Conservation (phyloP, 768 basidiomycete species). For the Chalciporus chontae region DNA sequence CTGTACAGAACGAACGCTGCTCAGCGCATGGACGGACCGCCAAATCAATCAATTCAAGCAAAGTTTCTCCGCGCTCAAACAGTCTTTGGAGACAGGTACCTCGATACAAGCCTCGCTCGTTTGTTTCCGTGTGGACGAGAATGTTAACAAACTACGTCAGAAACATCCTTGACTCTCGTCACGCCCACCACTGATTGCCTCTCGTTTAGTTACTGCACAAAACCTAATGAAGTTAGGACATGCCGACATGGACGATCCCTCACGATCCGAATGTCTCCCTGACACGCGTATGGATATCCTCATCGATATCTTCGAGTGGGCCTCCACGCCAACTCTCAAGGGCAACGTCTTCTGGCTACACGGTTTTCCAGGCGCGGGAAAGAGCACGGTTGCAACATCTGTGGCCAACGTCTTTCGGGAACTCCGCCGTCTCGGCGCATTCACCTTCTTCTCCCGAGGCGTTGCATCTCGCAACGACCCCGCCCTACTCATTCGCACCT, state of each 20-base stretch:
- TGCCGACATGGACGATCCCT: conserved; percentile 27
- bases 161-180: not conserved
- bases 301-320: conserved; percentile 24
- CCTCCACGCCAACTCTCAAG: conserved; percentile 13
- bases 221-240: conserved; percentile 24
- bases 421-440: conserved; percentile 34
- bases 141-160: conserved; percentile 24
- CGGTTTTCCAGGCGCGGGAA: conserved; percentile 35
- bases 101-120: conserved; percentile 24
- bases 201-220: conserved; percentile 16
- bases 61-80: conserved; percentile 23
- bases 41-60: conserved; percentile 19
- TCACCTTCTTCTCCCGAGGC: conserved; percentile 33
- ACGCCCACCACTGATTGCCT: not conserved
- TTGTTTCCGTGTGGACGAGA: conserved; percentile 29
- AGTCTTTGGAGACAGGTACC: conserved; percentile 25
- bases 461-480: conserved; percentile 29
- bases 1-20: conserved; percentile 13
- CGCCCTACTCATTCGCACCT: conserved; percentile 29
- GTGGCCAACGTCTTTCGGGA: conserved; percentile 33
- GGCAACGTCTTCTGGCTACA: conserved; percentile 32
- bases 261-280: conserved; percentile 28
- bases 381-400: conserved; percentile 36
- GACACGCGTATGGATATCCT: conserved; percentile 31
- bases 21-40: conserved; percentile 19